Evolutionary conservation across 2,329 filamentous ascomycete genomes (phyloP).

Genomic region (Ophiocordyceps polyrhachis-furcata): DNA sequence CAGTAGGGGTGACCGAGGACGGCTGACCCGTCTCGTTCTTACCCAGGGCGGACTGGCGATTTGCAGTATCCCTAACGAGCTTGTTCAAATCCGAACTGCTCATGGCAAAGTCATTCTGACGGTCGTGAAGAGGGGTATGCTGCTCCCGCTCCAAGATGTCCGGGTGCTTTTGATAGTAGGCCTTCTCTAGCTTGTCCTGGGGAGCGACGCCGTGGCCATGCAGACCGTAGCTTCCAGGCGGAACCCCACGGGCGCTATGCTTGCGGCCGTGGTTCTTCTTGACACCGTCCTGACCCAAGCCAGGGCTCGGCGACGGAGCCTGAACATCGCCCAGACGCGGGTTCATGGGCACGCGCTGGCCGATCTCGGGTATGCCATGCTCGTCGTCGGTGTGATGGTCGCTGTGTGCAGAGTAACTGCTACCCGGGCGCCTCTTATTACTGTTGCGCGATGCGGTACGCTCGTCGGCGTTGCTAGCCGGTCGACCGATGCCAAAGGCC

Average conservation of each 20-base stretch:
- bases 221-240: slow-evolving; percentile 81
- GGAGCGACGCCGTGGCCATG: slow-evolving; percentile 67
- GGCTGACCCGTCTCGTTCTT: not conserved
- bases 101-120: slow-evolving; percentile 57
- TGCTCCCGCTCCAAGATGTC: slow-evolving; percentile 61
- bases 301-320: slow-evolving; percentile 65
- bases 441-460: slow-evolving; percentile 26
- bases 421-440: slow-evolving; percentile 46
- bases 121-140: slow-evolving; percentile 33
- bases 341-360: slow-evolving; percentile 84
- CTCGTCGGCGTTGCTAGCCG: slow-evolving; percentile 31
- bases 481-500: slow-evolving; percentile 63
- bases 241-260: slow-evolving; percentile 50
- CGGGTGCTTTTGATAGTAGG: slow-evolving; percentile 85
- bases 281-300: slow-evolving; percentile 24
- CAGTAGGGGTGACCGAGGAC: slow-evolving; percentile 7
- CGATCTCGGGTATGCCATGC: slow-evolving; percentile 82
- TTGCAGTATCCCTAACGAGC: slow-evolving; percentile 58
- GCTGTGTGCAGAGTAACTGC: slow-evolving; percentile 32
- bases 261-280: slow-evolving; percentile 48
- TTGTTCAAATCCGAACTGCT: slow-evolving; percentile 81
- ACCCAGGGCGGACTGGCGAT: slow-evolving; percentile 26
- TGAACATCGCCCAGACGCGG: slow-evolving; percentile 87
- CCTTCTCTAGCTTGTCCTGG: slow-evolving; percentile 70
- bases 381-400: slow-evolving; percentile 48